Evolutionary conservation across 2,329 filamentous ascomycete genomes (phyloP), one percentile per base, ranked within the genome.

Genomic region (Thielaviopsis ethacetica): DNA sequence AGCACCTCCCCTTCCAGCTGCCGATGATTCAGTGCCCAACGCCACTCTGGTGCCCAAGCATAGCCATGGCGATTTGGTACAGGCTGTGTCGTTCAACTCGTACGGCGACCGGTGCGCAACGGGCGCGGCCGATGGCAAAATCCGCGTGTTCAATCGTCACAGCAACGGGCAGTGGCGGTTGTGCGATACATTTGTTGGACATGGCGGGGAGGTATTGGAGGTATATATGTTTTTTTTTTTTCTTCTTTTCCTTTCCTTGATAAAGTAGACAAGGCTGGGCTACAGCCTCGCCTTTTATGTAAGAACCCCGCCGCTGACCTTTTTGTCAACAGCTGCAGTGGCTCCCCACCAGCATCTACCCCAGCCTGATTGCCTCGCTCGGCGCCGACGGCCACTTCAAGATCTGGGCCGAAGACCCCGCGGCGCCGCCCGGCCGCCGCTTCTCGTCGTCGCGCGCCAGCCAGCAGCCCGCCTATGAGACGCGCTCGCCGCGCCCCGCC

Each of bases 21-120:
- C 54, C 44, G 50, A 56, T 59, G 74, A 77, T 62, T 76, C 78
- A 62, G 73, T 71, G 65, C 69, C 73, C 26, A 69, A 70, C 53
- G 79, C 82, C 63, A 76, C 81, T 61, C 71, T 78, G 62, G 81
- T 86, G 65, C 79, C 88, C 66, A 80, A 83, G 62, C 83, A 89
- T 69, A 84, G 84, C 65, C 86, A 91, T 71, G 81, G 83, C 66
- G 87, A 94, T 69, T 78, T 93, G 52, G 86, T 94, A 56, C 84
- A 91, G 63, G 85, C 88, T 59, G 84, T 91, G 62, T 85, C 88
- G 64, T 95, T 94, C 78, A 96, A 96, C 71, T 84, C 84, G 64
- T 95, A 95, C 70, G 91, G 91, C 65, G 91, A 89, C 66, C 87
- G 91, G 65, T 91, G 91, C 75, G 87, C 91, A 50, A 93, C 90